Evolutionary conservation across 2,329 filamentous ascomycete genomes (phyloP), one percentile per base, ranked within the genome.

Genomic region (Sarocladiaceae sp.): DNA sequence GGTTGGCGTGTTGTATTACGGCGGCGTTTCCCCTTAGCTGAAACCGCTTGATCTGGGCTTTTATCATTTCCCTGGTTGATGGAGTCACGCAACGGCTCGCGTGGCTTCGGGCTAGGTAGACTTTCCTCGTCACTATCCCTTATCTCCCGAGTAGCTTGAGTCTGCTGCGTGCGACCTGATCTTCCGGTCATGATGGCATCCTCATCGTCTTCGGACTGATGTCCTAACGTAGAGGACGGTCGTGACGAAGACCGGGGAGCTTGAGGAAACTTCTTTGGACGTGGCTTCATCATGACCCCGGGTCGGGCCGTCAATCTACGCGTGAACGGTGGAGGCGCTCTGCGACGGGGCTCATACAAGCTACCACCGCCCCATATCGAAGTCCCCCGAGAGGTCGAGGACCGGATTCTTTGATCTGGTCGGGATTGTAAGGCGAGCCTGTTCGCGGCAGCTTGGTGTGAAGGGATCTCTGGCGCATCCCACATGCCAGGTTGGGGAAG

Each of bases 291-390:
- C 15, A 6, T 11, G 15, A 41, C 21, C 6, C 10, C n/a, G 3
- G 37, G 19, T 5, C 24, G 37, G 29, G 37, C 15, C 18, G 19
- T 5, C 4, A 4, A 19, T 19, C 33, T 7, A 10, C 21, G 34
- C 20, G n/a, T 10, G 6, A 26, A 27, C 13, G 37, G 4, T 3
- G n/a, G 6, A 15, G 4, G 21, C 18, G 9, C 24, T 41, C 23
- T 16, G 18, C 23, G 20, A 19, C 26, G 34, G 4, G 19, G 26
- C 20, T 41, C 37, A 19, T 41, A 41, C 12, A n/a, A 27, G 9
- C 9, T 41, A 16, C 37, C 37, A 18, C 37, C 29, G 6, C 23
- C 29, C 37, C 37, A 41, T 10, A 41, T 41, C 6, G 37, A 41
- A 41, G 37, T 41, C n/a, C 21, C 24, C 4, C 4, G 13, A 4